phyloP scores from a whole-genome alignment of 805 yeast species.

The Ogataea methanolica region DNA sequence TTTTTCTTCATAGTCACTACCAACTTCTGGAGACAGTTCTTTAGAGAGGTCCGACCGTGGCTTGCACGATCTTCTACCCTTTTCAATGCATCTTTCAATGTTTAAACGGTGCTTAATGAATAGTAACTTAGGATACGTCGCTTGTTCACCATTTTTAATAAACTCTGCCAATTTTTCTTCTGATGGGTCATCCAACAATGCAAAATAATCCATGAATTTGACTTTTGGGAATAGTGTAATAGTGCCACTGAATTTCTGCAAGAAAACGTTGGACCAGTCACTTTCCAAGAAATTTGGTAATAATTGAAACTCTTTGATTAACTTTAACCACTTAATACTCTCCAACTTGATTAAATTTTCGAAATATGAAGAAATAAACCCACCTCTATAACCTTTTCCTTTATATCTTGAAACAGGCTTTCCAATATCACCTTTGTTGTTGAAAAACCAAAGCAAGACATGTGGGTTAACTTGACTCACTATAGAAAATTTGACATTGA shows the following conservation, averaged over 20 bases:
- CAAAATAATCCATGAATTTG: conserved; percentile 51
- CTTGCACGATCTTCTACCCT: conserved; percentile 34
- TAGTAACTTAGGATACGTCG: conserved; percentile 60
- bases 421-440: conserved; percentile 79
- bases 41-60: neutral
- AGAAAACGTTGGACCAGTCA: conserved; percentile 76
- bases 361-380: conserved; percentile 65
- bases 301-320: conserved; percentile 59
- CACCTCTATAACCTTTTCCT: conserved; percentile 65
- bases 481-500: conserved; percentile 68
- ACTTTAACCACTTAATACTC: conserved; percentile 70
- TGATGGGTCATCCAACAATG: conserved; percentile 65
- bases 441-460: conserved; percentile 67
- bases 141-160: conserved; percentile 58
- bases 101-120: conserved; percentile 60
- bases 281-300: conserved; percentile 66
- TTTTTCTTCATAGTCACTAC: neutral
- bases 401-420: conserved; percentile 62
- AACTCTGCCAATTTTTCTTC: conserved; percentile 50
- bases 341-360: conserved; percentile 71
- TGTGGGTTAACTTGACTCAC: conserved; percentile 86
- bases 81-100: conserved; percentile 61
- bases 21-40: neutral
- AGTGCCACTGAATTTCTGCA: conserved; percentile 70
- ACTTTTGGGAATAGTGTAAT: conserved; percentile 75